These are phyloP conservation scores for Globisporangium apiculatum DNA, from an alignment of 352 stramenopile genomes.

Conservation along the genomic window DNA sequence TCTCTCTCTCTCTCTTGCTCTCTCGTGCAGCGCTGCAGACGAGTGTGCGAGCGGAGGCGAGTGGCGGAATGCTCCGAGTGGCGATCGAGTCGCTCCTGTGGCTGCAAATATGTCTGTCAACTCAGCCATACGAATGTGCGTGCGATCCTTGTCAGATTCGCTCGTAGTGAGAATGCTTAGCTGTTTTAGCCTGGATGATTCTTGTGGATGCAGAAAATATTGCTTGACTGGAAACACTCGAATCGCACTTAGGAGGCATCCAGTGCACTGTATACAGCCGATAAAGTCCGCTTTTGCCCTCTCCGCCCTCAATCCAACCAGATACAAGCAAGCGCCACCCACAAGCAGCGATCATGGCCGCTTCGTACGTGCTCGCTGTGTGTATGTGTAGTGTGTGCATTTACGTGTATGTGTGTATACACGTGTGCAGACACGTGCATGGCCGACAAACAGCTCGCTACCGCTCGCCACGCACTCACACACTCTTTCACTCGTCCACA, in stretches of 20 bases:
- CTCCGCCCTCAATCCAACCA: background rate
- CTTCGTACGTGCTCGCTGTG: constrained; percentile 3
- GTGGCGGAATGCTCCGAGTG: background rate
- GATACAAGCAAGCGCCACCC: background rate
- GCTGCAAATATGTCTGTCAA: background rate
- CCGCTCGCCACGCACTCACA: background rate
- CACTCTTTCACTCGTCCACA: background rate
- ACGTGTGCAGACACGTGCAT: background rate
- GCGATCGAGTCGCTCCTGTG: background rate
- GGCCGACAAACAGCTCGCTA: background rate
- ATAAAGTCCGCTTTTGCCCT: background rate
- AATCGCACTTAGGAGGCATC: too few relatives aligned
- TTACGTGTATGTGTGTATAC: background rate
- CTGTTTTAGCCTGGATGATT: background rate
- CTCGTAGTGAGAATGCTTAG: background rate
- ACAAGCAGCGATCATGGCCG: constrained; percentile 2
- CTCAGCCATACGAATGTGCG: background rate
- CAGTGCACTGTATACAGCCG: background rate
- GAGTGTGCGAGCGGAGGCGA: background rate
- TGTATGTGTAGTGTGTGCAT: background rate
- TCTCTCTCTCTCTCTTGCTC: background rate
- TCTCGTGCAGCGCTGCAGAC: background rate
- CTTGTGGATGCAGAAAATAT: background rate
- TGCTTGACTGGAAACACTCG: background rate
- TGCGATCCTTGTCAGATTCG: background rate